Conservation (phyloP, 225 moss, liverwort and hornwort species). For the Rhytidiadelphus loreus region DNA sequence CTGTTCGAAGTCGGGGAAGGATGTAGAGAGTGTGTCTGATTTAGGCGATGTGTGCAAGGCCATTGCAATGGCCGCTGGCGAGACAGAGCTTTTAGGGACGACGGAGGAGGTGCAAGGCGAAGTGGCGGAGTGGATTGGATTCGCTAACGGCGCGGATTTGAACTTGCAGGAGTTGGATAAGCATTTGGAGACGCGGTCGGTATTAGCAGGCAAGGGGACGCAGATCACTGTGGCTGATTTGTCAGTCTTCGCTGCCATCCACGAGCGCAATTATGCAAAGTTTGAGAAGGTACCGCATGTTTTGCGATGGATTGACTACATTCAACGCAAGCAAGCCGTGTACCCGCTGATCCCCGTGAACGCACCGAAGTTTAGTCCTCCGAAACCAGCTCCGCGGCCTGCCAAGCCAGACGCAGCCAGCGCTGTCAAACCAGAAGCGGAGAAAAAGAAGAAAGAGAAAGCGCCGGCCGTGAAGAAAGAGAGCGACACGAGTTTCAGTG, state of each 20-base stretch:
- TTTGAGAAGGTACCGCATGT: slow-evolving; percentile 19
- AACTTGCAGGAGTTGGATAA: slow-evolving; percentile 12
- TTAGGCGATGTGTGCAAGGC: slow-evolving; percentile 20
- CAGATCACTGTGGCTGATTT: slow-evolving; percentile 33
- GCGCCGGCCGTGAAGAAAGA: slow-evolving; percentile 55
- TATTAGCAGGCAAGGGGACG: slow-evolving; percentile 28
- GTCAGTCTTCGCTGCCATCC: slow-evolving; percentile 22
- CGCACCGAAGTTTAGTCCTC: slow-evolving; percentile 26
- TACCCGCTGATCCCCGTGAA: slow-evolving; percentile 27
- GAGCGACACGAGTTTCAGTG: slow-evolving; percentile 45
- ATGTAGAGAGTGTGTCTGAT: background rate
- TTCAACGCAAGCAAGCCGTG: slow-evolving; percentile 24
- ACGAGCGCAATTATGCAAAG: background rate
- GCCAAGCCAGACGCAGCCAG: slow-evolving; percentile 4
- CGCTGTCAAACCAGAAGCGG: slow-evolving; percentile 1
- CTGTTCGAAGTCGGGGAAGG: background rate
- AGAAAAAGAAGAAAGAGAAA: slow-evolving; percentile 54
- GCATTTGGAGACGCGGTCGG: slow-evolving; percentile 23
- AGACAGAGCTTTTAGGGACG: slow-evolving; percentile 10
- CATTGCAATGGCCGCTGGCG: background rate
- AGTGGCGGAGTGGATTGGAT: slow-evolving; percentile 6
- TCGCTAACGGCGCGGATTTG: background rate
- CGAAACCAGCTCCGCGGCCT: slow-evolving; percentile 8
- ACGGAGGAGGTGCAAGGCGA: slow-evolving; percentile 12
- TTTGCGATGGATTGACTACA: slow-evolving; percentile 33